Evolutionary conservation across 139 green algal genomes (phyloP).

Genomic region (Picochlorum sp.): DNA sequence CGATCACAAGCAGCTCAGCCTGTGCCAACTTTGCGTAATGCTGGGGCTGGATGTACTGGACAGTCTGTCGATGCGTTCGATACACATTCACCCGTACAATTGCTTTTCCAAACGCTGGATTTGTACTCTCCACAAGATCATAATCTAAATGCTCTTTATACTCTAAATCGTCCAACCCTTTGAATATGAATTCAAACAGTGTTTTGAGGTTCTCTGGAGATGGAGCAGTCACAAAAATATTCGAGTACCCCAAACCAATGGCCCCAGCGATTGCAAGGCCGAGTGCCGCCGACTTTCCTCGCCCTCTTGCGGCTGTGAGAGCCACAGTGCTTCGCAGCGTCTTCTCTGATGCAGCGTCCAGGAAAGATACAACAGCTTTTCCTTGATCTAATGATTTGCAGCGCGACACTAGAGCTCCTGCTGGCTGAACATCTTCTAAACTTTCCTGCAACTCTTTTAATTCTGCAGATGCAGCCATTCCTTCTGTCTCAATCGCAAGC

Average conservation of each 20-base stretch:
- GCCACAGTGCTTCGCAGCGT: constrained; percentile 90
- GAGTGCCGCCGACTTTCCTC: constrained; percentile 90
- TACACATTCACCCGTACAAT: constrained; percentile 92
- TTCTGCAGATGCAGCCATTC: constrained; percentile 43
- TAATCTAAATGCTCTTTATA: constrained; percentile 81
- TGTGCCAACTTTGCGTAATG: constrained; percentile 71
- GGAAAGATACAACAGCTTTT: constrained; percentile 86
- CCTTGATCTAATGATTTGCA: constrained; percentile 76
- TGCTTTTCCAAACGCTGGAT: constrained; percentile 80
- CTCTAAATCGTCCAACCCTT: constrained; percentile 75
- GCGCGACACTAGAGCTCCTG: constrained; percentile 44
- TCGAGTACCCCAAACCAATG: constrained; percentile 85
- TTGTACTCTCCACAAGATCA: constrained; percentile 88
- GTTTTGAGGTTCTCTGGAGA: constrained; percentile 94
- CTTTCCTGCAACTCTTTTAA: constrained; percentile 72
- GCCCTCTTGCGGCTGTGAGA: constrained; percentile 81
- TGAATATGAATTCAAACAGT: constrained; percentile 97
- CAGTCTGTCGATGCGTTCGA: constrained; percentile 72
- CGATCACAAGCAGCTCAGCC: constrained; percentile 96
- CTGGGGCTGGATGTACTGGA: constrained; percentile 94
- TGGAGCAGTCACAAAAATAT: constrained; percentile 97
- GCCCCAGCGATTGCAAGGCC: constrained; percentile 77
- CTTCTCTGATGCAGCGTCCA: constrained; percentile 93
- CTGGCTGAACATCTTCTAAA: constrained; percentile 70
- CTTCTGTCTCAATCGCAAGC: constrained; percentile 31